Base-by-base conservation (phyloP, 139 green algal genomes). In the Chlamydomonas eustigma region DNA sequence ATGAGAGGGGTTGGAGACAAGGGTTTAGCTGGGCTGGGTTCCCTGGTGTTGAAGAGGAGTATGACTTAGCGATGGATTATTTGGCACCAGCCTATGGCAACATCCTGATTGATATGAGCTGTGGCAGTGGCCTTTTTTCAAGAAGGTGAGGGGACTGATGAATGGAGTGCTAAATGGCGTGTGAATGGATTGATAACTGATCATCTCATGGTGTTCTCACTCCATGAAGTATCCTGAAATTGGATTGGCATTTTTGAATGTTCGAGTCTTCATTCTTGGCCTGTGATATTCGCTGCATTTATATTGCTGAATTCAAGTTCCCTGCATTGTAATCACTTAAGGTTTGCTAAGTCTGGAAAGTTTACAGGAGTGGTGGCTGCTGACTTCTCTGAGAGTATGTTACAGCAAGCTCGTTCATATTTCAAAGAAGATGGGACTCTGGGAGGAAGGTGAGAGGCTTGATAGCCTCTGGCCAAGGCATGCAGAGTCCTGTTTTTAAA, bases 1-100 rank as follows among this genome's bases (percentile, higher is more conserved):
- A 99, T 84, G 95, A 99, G 83, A 86, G 95, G 3, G 95, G 95
- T 6, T 99, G 94, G 94, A 73, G 95, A 2, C 93, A 98, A 77
- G 80, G 78, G 28, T 99, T 99, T 76, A 76, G 83, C 0, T 92
- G 90, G 80, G 91, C 90, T 39, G 93, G 93, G 32, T 97, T 97
- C 79, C 89, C 93, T 3, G 93, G 93, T 0, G 83, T 75, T 0
- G 89, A 94, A 32, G 83, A 86, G 75, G 93, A 97, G 84, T 90
- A 87, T 67, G 80, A 92, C 32, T 44, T 79, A 25, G 76, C 81
- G 12, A 81, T 86, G 81, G 24, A 52, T 34, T 83, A 83, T 64
- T 50, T 86, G 36, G 37, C 75, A 74, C 74, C 77, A 37, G 68
- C 73, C 2, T 58, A 75, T n/a, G 66, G 68, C 4, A 35, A 50